Conservation (phyloP, 2,329 filamentous ascomycete genomes). For the Colletotrichum costaricense region DNA sequence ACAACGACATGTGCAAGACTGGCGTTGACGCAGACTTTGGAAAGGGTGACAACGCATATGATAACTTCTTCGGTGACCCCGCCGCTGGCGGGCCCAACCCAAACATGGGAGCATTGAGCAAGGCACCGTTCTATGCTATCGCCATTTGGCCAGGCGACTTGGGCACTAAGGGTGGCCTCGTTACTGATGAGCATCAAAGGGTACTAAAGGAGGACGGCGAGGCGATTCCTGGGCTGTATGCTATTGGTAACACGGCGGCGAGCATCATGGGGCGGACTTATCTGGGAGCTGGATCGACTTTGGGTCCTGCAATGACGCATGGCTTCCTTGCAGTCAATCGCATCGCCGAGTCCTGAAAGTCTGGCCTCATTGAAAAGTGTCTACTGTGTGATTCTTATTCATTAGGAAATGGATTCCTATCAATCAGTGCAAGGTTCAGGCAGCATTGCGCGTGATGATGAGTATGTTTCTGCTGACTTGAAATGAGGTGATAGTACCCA, state of each 20-base stretch:
- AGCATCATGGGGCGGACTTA: constrained; percentile 48
- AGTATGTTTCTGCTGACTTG: too few relatives aligned
- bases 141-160: constrained; percentile 49
- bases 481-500: too few relatives aligned
- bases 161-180: constrained; percentile 50
- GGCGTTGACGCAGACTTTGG: constrained; percentile 47
- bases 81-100: constrained; percentile 1
- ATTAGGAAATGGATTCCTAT: too few relatives aligned
- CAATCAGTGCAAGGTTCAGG: too few relatives aligned
- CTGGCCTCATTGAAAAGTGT: too few relatives aligned
- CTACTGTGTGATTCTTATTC: too few relatives aligned
- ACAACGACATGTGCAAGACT: constrained; percentile 42
- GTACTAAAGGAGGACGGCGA: constrained; percentile 39
- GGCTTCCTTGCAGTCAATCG: constrained; percentile 41
- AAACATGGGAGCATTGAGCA: constrained; percentile 37
- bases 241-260: constrained; percentile 46
- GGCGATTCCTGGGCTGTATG: constrained; percentile 46
- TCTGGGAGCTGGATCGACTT: constrained; percentile 46
- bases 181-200: constrained; percentile 46
- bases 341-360: not conserved
- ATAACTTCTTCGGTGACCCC: constrained; percentile 46
- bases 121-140: constrained; percentile 44
- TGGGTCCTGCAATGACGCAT: constrained; percentile 51
- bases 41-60: constrained; percentile 46
- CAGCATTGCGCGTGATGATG: too few relatives aligned